Base-by-base conservation (phyloP, 371 early-diverging fungal genomes). In the Vairimorpha ceranae region DNA sequence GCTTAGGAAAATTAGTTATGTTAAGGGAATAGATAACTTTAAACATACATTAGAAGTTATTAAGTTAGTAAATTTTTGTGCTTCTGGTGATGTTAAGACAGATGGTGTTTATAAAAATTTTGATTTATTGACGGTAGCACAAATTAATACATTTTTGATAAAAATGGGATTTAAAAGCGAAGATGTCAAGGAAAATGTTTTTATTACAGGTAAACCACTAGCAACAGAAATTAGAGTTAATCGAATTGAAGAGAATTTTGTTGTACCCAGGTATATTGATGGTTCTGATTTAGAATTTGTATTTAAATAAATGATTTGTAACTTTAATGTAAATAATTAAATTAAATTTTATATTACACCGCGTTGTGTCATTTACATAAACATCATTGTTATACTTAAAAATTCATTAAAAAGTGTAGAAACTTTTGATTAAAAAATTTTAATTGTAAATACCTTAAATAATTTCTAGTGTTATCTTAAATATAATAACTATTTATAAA, bases 211-310 rank as follows among this genome's bases (percentile, higher is more conserved):
- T 10, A 21, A 48, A 21, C 41, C 41, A 15, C 41, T 63, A 32
- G 45, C 67, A 1, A 45, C 38, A 14, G 58, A 54, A 56, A 45
- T 19, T 43, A 21, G n/a, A 8, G 25, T 51, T n/a, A 35, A 32
- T 23, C 38, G 30, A n/a, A 41, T 21, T 7, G 36, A 65, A 27
- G 30, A 29, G 19, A 52, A 54, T 56, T 73, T 73, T 59, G 66
- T 73, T 45, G 67, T 38, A 12, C 74, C 74, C 14, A 56, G 74
- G n/a, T 73, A 66, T 38, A 15, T 73, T 12, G 66, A 65, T 14
- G 35, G 48, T 38, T 46, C 65, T 36, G 46, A 59, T 15, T 15
- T 73, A 2, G 10, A 46, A 21, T 66, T 63, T 23, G 51, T 73
- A 15, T 36, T 66, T 30, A 48, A 65, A 23, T 73, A 54, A 30